Base-by-base conservation (phyloP, 768 basidiomycete genomes). In the Gyrodon lividus region DNA sequence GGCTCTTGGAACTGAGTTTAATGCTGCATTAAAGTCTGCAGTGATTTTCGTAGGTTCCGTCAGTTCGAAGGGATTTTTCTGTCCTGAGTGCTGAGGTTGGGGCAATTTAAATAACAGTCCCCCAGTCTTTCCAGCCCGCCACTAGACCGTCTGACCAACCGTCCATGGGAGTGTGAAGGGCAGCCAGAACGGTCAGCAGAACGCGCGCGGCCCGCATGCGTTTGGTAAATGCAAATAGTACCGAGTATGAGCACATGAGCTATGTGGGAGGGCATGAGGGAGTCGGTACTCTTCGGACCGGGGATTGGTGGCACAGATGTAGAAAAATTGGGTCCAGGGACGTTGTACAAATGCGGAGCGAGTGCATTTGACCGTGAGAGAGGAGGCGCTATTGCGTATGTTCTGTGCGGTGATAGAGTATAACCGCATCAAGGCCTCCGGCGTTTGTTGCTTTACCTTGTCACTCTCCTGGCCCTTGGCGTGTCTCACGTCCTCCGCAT, bases 151-250 rank as follows among this genome's bases (percentile, higher is more conserved):
- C 66, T 0, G 66, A 59, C 2, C 80, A 82, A 1, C 76, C 71
- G 59, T 91, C 89, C 44, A 91, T 74, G 24, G 87, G 65, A 16
- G 77, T 73, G 63, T 92, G 88, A 1, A 92, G 64, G 41, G 74
- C 73, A 31, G 76, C 72, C 30, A 90, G 68, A n/a, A 6, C 70
- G 64, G 17, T 78, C 72, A 1, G 80, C 75, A 14, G 73, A 70
- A 14, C 71, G 61, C 5, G 78, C 72, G 46, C 74, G 70, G 6
- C 86, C 86, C 0, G 69, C 67, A 56, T 87, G 83, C 0, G 86
- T 86, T 58, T 81, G 74, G 59, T 78, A 87, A 22, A 83, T 65
- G 10, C n/a, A n/a, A n/a, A n/a, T n/a, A n/a, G 87, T 73, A 3
- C 80, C 75, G 20, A 88, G 68, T 43, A 88, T 75, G 22, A 91